Evolutionary conservation across 2,329 filamentous ascomycete species (phyloP), one percentile per base, ranked within the genome.

Genomic region (Epichloe bromicola): DNA sequence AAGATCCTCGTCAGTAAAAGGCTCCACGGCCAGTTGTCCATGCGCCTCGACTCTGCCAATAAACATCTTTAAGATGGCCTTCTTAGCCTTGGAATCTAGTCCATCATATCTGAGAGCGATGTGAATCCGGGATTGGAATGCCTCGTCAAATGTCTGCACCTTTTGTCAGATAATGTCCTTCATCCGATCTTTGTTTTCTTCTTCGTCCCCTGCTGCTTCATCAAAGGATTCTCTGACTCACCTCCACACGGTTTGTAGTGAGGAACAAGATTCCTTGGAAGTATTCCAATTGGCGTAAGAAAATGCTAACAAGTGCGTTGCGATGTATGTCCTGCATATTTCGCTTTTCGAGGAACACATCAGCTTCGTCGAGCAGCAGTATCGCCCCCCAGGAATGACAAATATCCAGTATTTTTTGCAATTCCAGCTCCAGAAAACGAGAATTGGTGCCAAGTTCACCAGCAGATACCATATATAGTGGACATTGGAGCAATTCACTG

Each of bases 221-320:
- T 26, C 19, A 23, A 19, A 14, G 38, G 36, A 46, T 11, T 17
- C 17, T 19, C 8, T 33, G 30, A 64, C 66, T 48, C 61, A 74
- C 74, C 70, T 85, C 79, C 1, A 94, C 87, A 1, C 88, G 80
- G 63, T 95, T 95, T 2, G 89, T 95, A 0, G 89, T 95, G 26
- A 95, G 68, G 70, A 95, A 94, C 4, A 95, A 66, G 49, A 95
- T 94, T 3, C 89, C 89, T 62, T 94, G 86, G 69, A 94, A 95
- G 65, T 95, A 95, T 66, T 96, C 90, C 0, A 95, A 74, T 51
- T 91, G 75, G 0, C 88, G 82, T 2, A 95, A 71, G 72, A 95
- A 95, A 60, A 95, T 88, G 63, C 83, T 87, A 49, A 95, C 89
- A 1, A 93, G 78, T 0, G 85, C 85, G 59, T 95, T 95, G 53